Evolutionary conservation across 2,329 filamentous ascomycete species (phyloP).

Genomic region (Xylariaceae sp.): DNA sequence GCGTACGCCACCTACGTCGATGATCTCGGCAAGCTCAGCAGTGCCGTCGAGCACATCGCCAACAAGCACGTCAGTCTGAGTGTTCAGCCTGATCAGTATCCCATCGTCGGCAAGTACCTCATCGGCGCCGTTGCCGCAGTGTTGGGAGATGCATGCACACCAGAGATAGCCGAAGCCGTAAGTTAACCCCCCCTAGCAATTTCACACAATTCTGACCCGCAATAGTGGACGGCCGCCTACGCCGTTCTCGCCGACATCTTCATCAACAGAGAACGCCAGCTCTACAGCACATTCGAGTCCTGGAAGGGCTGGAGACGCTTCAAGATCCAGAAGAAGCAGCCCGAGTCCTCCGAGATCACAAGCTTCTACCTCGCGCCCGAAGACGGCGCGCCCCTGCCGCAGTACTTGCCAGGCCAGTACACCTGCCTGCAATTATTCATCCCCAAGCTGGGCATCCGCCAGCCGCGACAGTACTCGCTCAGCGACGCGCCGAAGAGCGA

Average conservation of each 20-base stretch:
- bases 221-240: constrained; percentile 63
- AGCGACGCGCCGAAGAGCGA: constrained; percentile 50
- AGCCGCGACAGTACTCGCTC: constrained; percentile 71
- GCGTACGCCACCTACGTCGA: constrained; percentile 71
- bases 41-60: constrained; percentile 61
- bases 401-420: constrained; percentile 67
- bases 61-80: constrained; percentile 72
- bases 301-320: constrained; percentile 50
- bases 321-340: constrained; percentile 54
- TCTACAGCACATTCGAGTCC: constrained; percentile 48
- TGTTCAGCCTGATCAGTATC: constrained; percentile 64
- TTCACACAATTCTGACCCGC: neutral
- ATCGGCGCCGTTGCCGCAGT: constrained; percentile 63
- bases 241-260: constrained; percentile 65
- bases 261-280: constrained; percentile 56
- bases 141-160: constrained; percentile 61
- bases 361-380: constrained; percentile 66
- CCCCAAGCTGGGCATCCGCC: constrained; percentile 56
- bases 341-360: constrained; percentile 56
- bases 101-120: constrained; percentile 63
- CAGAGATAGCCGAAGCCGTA: constrained; percentile 57
- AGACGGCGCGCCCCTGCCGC: constrained; percentile 52
- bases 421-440: constrained; percentile 60
- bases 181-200: neutral
- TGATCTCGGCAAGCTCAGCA: constrained; percentile 54